Conservation (phyloP, 495 filamentous ascomycete genomes). For the Gamarada debralockiae region DNA sequence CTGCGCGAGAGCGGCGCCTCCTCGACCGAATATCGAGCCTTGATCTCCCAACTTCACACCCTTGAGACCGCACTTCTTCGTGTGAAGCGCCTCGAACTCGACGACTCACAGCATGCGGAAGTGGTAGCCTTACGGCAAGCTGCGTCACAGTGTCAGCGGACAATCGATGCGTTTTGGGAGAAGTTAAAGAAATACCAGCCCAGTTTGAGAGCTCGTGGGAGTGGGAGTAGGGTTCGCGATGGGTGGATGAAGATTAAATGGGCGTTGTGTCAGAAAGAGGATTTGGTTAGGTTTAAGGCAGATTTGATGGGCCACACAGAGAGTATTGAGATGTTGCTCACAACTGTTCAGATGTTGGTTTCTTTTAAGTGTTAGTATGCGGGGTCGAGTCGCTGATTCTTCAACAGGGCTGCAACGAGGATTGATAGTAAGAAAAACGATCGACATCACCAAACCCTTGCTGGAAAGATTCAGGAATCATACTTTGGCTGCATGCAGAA, state of each 20-base stretch:
- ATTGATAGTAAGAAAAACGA: slow-evolving; percentile 4
- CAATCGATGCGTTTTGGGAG: slow-evolving; percentile 27
- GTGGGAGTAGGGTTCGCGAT: slow-evolving; percentile 17
- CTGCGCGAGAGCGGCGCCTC: slow-evolving; percentile 18
- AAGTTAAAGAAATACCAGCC: slow-evolving; percentile 26
- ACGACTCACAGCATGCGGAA: slow-evolving; percentile 19
- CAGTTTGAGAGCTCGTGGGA: slow-evolving; percentile 13
- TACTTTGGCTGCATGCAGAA: slow-evolving; percentile 16
- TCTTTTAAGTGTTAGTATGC: not conserved
- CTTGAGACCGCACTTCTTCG: slow-evolving; percentile 28
- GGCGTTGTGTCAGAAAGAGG: slow-evolving; percentile 28
- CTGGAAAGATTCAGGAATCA: slow-evolving; percentile 10
- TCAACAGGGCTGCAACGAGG: not conserved
- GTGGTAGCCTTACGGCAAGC: slow-evolving; percentile 23
- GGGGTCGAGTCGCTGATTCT: not conserved
- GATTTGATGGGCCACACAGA: slow-evolving; percentile 27
- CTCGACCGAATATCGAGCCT: slow-evolving; percentile 19
- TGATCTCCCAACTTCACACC: slow-evolving; percentile 25
- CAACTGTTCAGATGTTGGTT: slow-evolving; percentile 23
- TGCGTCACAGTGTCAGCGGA: slow-evolving; percentile 26
- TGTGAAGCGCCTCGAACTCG: slow-evolving; percentile 25
- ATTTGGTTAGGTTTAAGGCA: slow-evolving; percentile 26
- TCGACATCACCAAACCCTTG: slow-evolving; percentile 3
- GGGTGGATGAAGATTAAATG: slow-evolving; percentile 27
- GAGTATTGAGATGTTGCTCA: slow-evolving; percentile 27